Evolutionary conservation across 768 basidiomycete species (phyloP).

Genomic region (Clitopilus passeckerianus): DNA sequence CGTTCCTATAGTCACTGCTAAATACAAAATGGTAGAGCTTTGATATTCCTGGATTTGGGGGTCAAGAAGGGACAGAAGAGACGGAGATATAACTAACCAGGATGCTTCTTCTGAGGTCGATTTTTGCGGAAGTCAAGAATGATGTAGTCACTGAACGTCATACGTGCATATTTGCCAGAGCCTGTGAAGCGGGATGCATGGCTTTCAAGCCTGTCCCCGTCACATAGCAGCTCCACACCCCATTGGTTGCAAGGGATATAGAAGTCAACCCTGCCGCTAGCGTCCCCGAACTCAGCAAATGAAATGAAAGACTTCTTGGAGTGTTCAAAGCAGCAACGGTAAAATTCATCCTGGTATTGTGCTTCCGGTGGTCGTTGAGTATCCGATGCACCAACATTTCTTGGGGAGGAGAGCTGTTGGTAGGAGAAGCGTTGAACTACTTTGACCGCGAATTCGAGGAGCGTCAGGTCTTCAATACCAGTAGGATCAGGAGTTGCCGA

Average conservation of each 20-base stretch:
- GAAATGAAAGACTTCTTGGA: conserved; percentile 11
- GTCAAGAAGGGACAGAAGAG: neutral
- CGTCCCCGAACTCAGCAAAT: conserved; percentile 11
- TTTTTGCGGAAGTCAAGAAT: conserved; percentile 10
- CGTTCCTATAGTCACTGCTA: neutral
- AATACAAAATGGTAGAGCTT: neutral
- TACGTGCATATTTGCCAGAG: neutral
- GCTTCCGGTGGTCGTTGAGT: conserved; percentile 11
- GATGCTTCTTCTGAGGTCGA: neutral
- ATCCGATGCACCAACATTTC: conserved; percentile 5
- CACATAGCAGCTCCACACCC: conserved; percentile 12
- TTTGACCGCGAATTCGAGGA: conserved; percentile 4
- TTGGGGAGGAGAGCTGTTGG: conserved; percentile 2
- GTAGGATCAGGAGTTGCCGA: neutral
- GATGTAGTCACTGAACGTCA: conserved; percentile 8
- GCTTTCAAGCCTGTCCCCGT: conserved; percentile 8
- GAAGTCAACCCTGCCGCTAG: conserved; percentile 9
- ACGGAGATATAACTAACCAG: neutral
- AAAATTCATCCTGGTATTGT: conserved; percentile 14
- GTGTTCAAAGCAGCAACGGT: conserved; percentile 6
- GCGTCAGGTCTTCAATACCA: neutral
- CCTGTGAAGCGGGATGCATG: conserved; percentile 4
- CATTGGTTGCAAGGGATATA: conserved; percentile 12
- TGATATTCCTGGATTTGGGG: neutral
- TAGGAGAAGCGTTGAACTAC: conserved; percentile 9